Evolutionary conservation across 1,284 basidiomycete genomes (phyloP).

Genomic region (Irpex sp.): DNA sequence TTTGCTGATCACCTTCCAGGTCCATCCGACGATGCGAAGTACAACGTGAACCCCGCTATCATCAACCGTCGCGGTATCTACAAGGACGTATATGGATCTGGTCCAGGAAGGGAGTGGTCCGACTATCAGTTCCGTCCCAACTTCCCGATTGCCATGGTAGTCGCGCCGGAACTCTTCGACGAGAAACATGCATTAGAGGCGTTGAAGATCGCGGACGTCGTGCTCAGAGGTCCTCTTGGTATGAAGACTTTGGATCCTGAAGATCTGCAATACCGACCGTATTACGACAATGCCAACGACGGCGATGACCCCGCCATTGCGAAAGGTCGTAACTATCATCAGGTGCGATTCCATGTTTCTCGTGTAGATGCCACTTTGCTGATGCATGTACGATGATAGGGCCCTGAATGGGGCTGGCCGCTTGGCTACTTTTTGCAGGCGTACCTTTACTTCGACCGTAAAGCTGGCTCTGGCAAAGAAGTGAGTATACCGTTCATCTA

Average conservation of each 20-base stretch:
- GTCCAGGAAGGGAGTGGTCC: constrained; percentile 84
- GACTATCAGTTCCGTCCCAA: constrained; percentile 95
- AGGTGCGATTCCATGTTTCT: constrained; percentile 41
- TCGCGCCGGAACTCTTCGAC: constrained; percentile 94
- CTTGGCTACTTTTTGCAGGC: constrained; percentile 94
- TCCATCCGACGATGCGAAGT: constrained; percentile 67
- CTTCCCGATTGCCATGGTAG: constrained; percentile 95
- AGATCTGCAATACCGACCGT: constrained; percentile 84
- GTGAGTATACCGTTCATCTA: constrained; percentile 39
- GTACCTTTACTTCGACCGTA: constrained; percentile 81
- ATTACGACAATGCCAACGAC: constrained; percentile 93
- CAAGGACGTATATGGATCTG: constrained; percentile 96
- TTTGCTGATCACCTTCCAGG: constrained; percentile 36
- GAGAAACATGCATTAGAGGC: constrained; percentile 76
- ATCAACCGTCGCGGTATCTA: constrained; percentile 95
- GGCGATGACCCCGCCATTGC: constrained; percentile 77
- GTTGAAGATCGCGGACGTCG: constrained; percentile 71
- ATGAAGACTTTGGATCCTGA: constrained; percentile 91
- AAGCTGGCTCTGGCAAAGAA: constrained; percentile 55
- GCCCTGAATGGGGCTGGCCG: constrained; percentile 93
- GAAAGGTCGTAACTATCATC: constrained; percentile 89
- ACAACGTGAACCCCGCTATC: constrained; percentile 68
- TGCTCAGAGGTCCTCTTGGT: constrained; percentile 80
- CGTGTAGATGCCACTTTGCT: not conserved
- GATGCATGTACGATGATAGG: constrained; percentile 34